Conservation (phyloP, 2,329 filamentous ascomycete genomes). For the Fusarium oligoseptatum region DNA sequence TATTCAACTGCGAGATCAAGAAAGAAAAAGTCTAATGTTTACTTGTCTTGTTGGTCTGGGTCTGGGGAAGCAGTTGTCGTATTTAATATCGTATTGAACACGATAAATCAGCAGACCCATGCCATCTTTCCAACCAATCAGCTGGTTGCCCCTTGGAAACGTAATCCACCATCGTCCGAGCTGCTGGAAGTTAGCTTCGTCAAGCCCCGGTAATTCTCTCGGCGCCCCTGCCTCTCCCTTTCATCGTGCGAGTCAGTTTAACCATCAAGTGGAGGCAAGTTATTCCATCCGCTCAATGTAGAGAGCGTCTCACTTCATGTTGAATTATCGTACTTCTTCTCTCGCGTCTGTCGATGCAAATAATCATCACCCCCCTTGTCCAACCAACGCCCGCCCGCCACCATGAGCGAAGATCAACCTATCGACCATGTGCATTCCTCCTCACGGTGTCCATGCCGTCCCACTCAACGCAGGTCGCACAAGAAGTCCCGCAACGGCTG, state of each 20-base stretch:
- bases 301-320: neutral
- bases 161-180: neutral
- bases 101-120: neutral
- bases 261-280: neutral
- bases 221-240: neutral
- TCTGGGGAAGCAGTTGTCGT: neutral
- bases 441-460: constrained; percentile 15
- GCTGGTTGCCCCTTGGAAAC: neutral
- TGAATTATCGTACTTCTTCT: neutral
- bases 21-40: neutral
- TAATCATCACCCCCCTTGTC: neutral
- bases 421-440: neutral
- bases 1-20: neutral
- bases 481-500: constrained; percentile 20
- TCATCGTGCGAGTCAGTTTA: neutral
- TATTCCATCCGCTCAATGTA: neutral
- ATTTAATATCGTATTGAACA: neutral
- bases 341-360: neutral
- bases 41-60: neutral
- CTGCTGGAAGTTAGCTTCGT: neutral
- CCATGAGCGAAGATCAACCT: neutral
- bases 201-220: neutral
- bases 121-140: neutral
- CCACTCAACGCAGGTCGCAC: constrained; percentile 1
- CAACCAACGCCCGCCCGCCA: neutral